A percentile compares a stretch with the other conserved stretches of the same genome.
These are phyloP conservation scores for Eucalyptus dawsonii DNA, from an alignment of 345 rosid genomes.

Conservation along the genomic window DNA sequence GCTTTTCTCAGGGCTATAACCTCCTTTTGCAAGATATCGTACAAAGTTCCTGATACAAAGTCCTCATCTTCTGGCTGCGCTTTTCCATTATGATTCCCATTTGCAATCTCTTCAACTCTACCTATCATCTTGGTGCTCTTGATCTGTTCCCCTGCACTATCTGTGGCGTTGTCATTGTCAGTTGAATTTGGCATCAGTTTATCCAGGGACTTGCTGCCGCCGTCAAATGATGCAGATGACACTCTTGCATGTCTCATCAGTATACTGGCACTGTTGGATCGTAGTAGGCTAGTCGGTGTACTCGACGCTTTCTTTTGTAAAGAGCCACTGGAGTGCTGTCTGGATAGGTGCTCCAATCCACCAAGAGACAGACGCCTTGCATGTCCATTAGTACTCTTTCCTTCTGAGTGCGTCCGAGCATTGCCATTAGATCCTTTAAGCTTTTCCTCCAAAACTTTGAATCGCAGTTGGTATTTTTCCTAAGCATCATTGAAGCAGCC, in stretches of 20 bases:
- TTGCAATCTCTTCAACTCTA: not conserved
- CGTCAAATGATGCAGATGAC: slow-evolving; percentile 22
- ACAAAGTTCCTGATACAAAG: slow-evolving; percentile 21
- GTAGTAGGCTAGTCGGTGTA: not conserved
- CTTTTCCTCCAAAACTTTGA: slow-evolving; percentile 32
- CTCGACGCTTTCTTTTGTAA: slow-evolving; percentile 4
- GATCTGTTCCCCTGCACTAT: not conserved
- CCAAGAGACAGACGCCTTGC: slow-evolving; percentile 26
- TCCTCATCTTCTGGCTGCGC: slow-evolving; percentile 8
- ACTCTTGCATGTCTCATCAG: slow-evolving; percentile 10
- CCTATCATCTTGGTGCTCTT: not conserved
- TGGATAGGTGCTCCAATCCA: slow-evolving; percentile 13
- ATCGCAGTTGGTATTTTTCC: slow-evolving; percentile 32
- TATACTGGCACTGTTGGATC: slow-evolving; percentile 11
- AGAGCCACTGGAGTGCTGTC: slow-evolving; percentile 12
- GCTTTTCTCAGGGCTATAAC: slow-evolving; percentile 23
- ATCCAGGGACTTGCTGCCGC: slow-evolving; percentile 11
- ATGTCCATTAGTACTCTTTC: slow-evolving; percentile 10
- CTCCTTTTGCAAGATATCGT: slow-evolving; percentile 33
- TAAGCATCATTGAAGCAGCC: not conserved
- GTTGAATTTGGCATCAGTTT: slow-evolving; percentile 2
- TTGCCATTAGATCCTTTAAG: slow-evolving; percentile 13
- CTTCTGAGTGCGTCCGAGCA: slow-evolving; percentile 1
- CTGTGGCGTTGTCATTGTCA: not conserved
- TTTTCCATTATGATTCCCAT: slow-evolving; percentile 4